phyloP scores from a whole-genome alignment of 176 grass and related monocot species.

The Carex littledalei region DNA sequence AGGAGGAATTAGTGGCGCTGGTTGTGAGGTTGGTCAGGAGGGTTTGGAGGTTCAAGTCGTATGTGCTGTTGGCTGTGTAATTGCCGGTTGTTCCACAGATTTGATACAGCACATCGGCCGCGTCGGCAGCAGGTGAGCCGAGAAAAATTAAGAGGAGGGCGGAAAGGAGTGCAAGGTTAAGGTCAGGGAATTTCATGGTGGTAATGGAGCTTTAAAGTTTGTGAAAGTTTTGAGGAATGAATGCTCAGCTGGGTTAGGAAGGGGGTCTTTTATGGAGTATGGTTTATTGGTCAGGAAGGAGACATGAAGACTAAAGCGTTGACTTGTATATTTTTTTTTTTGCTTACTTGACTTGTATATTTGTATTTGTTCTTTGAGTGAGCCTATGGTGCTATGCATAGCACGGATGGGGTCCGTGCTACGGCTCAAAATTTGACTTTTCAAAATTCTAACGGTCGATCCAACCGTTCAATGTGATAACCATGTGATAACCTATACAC shows the following conservation, averaged over 20 bases:
- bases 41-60: constrained; percentile 16
- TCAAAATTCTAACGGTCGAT: too few relatives aligned
- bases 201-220: background rate
- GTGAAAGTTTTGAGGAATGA: background rate
- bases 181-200: background rate
- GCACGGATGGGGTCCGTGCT: too few relatives aligned
- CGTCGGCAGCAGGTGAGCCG: background rate
- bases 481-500: too few relatives aligned
- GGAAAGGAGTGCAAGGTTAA: background rate
- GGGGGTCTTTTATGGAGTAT: background rate
- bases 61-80: constrained; percentile 17
- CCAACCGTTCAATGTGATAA: too few relatives aligned
- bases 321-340: background rate
- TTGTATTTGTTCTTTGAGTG: too few relatives aligned
- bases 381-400: too few relatives aligned
- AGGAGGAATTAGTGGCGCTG: background rate
- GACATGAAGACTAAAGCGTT: background rate
- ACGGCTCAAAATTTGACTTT: too few relatives aligned
- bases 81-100: background rate
- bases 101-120: background rate
- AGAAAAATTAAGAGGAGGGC: background rate
- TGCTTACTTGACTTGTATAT: background rate
- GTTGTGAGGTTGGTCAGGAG: constrained; percentile 14
- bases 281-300: background rate
- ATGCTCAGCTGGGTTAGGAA: background rate